These are phyloP conservation scores for Fusarium dimerum DNA, from an alignment of 2,329 filamentous ascomycete genomes.

Conservation along the genomic window DNA sequence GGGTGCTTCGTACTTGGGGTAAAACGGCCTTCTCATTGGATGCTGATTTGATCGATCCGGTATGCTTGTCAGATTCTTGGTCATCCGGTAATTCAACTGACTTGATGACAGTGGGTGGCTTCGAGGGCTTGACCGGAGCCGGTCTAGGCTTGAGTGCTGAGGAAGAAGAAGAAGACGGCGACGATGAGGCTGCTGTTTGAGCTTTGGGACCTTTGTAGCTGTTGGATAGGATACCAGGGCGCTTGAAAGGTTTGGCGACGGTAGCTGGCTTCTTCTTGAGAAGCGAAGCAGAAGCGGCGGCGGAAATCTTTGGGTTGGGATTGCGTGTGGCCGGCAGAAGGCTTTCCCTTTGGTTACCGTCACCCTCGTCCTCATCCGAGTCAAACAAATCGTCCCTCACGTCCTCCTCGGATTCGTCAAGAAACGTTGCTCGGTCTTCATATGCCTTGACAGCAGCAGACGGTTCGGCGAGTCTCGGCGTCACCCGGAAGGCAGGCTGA, in stretches of 20 bases:
- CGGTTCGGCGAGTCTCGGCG: conserved; percentile 20
- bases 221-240: conserved; percentile 30
- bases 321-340: conserved; percentile 7
- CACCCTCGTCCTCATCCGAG: conserved; percentile 21
- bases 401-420: conserved; percentile 42
- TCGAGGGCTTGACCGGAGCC: background rate
- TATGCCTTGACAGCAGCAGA: conserved; percentile 31
- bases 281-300: conserved; percentile 17
- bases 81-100: too few species aligned
- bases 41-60: too few species aligned
- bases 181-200: conserved; percentile 8
- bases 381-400: conserved; percentile 29
- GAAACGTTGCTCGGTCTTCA: conserved; percentile 39
- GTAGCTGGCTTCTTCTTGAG: conserved; percentile 21
- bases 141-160: conserved; percentile 7
- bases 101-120: background rate
- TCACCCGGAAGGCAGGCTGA: conserved; percentile 36
- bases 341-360: background rate
- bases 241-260: conserved; percentile 9
- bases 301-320: conserved; percentile 8
- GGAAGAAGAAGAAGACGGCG: too few species aligned
- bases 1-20: conserved; percentile 20
- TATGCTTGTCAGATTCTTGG: too few species aligned
- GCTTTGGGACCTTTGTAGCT: conserved; percentile 26
- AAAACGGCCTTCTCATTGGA: background rate